Conservation (phyloP, 2,329 filamentous ascomycete species). For the Colletotrichum spinosum region DNA sequence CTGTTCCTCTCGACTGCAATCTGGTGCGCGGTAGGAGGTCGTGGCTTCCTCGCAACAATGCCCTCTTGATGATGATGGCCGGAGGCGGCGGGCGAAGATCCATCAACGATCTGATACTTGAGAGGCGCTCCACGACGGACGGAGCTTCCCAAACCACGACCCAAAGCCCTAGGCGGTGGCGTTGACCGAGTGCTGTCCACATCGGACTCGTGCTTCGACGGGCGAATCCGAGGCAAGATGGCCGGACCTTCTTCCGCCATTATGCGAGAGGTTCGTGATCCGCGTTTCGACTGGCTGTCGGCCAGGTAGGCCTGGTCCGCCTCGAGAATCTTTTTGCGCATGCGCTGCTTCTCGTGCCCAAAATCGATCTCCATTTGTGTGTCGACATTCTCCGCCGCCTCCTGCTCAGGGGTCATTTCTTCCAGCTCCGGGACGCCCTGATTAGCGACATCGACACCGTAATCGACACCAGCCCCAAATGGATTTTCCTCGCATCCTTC, state of each 20-base stretch:
- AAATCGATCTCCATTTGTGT: conserved; percentile 76
- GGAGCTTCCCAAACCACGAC: conserved; percentile 41
- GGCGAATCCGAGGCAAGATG: conserved; percentile 72
- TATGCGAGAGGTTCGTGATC: conserved; percentile 52
- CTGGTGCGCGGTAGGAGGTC: conserved; percentile 85
- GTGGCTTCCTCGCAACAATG: conserved; percentile 71
- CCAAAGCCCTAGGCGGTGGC: conserved; percentile 51
- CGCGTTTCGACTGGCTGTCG: conserved; percentile 70
- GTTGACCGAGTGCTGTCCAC: conserved; percentile 59
- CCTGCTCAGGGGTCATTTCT: conserved; percentile 73
- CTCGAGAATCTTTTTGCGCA: conserved; percentile 79
- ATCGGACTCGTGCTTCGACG: conserved; percentile 69
- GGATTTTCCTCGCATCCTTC: conserved; percentile 92
- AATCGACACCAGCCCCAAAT: conserved; percentile 80
- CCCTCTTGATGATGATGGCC: conserved; percentile 63
- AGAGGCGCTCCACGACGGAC: conserved; percentile 59
- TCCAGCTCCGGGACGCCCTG: conserved; percentile 77
- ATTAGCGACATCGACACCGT: conserved; percentile 72
- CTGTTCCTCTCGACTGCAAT: conserved; percentile 83
- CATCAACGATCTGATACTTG: conserved; percentile 71
- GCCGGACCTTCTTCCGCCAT: conserved; percentile 66
- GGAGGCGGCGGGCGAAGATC: conserved; percentile 68
- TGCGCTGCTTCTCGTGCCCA: conserved; percentile 78
- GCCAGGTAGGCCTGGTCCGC: conserved; percentile 78
- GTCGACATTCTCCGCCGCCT: conserved; percentile 79